Evolutionary conservation across 1,139 yeast genomes (phyloP).

Genomic region (Debaryomyces fabryi): DNA sequence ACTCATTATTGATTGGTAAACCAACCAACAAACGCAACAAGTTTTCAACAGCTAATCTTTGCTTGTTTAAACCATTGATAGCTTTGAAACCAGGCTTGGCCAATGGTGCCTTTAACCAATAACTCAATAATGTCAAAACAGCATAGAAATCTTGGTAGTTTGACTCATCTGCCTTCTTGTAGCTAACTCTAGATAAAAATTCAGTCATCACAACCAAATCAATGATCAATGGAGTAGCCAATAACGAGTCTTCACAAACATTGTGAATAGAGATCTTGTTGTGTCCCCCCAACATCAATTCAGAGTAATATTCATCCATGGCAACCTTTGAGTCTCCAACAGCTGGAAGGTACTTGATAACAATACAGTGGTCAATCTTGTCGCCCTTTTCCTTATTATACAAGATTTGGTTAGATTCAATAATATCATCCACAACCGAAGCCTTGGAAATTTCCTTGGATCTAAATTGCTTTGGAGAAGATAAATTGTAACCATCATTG

Average conservation of each 20-base stretch:
- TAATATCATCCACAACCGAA: conserved; percentile 92
- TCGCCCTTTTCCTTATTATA: conserved; percentile 82
- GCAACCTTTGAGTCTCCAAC: conserved; percentile 98
- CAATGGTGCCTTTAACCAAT: conserved; percentile 97
- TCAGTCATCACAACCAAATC: conserved; percentile 91
- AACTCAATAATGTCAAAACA: conserved; percentile 82
- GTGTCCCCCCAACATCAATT: conserved; percentile 97
- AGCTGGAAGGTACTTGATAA: conserved; percentile 90
- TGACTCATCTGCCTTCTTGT: conserved; percentile 54
- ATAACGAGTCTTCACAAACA: conserved; percentile 92
- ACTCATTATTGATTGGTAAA: conserved; percentile 84
- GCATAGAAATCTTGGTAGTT: conserved; percentile 75
- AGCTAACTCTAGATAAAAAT: conserved; percentile 82
- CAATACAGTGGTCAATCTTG: conserved; percentile 90
- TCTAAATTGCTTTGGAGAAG: conserved; percentile 91
- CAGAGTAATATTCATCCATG: conserved; percentile 97
- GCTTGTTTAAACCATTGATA: conserved; percentile 92
- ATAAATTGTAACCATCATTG: conserved; percentile 91
- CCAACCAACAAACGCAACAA: conserved; percentile 89
- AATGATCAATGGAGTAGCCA: conserved; percentile 93
- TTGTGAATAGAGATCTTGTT: conserved; percentile 92
- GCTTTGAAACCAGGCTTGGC: conserved; percentile 90
- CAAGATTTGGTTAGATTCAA: conserved; percentile 82
- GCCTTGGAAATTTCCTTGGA: conserved; percentile 94
- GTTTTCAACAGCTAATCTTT: conserved; percentile 90